phyloP scores from a whole-genome alignment of 1,139 yeast species.

The Geotrichum australiense region DNA sequence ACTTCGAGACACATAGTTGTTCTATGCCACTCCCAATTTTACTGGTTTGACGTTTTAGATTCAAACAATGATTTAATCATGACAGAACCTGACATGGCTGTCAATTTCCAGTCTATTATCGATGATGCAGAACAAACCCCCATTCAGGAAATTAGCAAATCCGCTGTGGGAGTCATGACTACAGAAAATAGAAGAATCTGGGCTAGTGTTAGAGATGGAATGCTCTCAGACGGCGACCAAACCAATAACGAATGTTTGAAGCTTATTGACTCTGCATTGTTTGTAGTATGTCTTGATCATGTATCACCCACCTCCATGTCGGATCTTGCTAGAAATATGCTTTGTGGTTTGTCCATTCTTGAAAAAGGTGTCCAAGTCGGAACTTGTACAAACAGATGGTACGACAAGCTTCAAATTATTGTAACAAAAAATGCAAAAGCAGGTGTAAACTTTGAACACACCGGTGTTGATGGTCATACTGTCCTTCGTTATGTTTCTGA shows the following conservation, averaged over 20 bases:
- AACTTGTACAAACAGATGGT: slow-evolving; percentile 92
- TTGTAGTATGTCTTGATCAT: slow-evolving; percentile 76
- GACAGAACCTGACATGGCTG: slow-evolving; percentile 64
- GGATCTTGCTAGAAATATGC: slow-evolving; percentile 70
- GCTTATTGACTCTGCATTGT: slow-evolving; percentile 72
- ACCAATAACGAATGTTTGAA: slow-evolving; percentile 61
- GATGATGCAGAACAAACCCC: slow-evolving; percentile 61
- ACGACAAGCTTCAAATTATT: slow-evolving; percentile 82
- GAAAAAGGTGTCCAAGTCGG: slow-evolving; percentile 86
- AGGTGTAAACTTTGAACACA: slow-evolving; percentile 89
- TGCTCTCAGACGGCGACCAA: slow-evolving; percentile 28
- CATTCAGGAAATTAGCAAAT: slow-evolving; percentile 61
- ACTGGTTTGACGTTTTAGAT: slow-evolving; percentile 90
- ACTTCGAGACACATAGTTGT: slow-evolving; percentile 75
- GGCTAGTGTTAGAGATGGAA: slow-evolving; percentile 61
- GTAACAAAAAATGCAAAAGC: slow-evolving; percentile 90
- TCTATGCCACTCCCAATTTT: slow-evolving; percentile 76
- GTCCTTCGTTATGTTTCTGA: slow-evolving; percentile 86
- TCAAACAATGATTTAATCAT: slow-evolving; percentile 58
- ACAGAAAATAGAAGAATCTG: slow-evolving; percentile 82
- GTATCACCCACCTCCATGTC: slow-evolving; percentile 58
- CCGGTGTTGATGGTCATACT: slow-evolving; percentile 94
- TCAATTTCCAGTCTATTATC: slow-evolving; percentile 67
- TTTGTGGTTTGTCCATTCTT: slow-evolving; percentile 74
- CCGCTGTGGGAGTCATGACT: slow-evolving; percentile 81